phyloP scores from a whole-genome alignment of 164 flowering plant species.

The Magnolia changhungtana region DNA sequence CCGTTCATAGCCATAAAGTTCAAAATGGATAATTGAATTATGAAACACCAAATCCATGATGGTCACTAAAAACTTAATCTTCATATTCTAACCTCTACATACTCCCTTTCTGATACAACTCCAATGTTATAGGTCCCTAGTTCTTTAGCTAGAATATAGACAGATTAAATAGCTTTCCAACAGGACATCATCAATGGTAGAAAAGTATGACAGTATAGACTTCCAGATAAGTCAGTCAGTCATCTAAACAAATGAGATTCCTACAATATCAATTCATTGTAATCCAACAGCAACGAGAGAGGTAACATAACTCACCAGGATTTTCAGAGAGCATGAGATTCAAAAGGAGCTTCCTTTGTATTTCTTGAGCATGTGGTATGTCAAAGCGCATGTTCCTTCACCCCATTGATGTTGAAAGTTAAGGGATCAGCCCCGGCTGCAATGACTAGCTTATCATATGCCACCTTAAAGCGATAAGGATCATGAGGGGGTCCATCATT shows the following conservation, averaged over 20 bases:
- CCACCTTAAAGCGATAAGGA: slow-evolving; percentile 55
- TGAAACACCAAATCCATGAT: background rate
- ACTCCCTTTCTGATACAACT: background rate
- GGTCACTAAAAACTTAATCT: background rate
- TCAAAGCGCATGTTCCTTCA: slow-evolving; percentile 70
- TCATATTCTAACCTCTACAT: too few relatives aligned
- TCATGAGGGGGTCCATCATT: slow-evolving; percentile 32
- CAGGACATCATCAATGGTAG: background rate
- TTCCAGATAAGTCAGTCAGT: too few relatives aligned
- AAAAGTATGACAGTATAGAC: too few relatives aligned
- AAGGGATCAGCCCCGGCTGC: slow-evolving; percentile 79
- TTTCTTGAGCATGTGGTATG: slow-evolving; percentile 88
- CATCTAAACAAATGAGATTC: too few relatives aligned
- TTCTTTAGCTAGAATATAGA: background rate
- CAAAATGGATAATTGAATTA: background rate
- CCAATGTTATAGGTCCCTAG: background rate
- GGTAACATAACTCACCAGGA: slow-evolving; percentile 45
- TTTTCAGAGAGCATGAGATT: slow-evolving; percentile 79
- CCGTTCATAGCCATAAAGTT: background rate
- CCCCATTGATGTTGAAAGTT: slow-evolving; percentile 82
- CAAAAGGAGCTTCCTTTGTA: slow-evolving; percentile 72
- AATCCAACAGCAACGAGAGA: background rate
- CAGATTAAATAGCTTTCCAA: background rate
- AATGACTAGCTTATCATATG: slow-evolving; percentile 89
- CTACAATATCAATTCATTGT: too few relatives aligned